Evolutionary conservation across 179 eudicot genomes (phyloP).

Genomic region (Actinidia chinensis): DNA sequence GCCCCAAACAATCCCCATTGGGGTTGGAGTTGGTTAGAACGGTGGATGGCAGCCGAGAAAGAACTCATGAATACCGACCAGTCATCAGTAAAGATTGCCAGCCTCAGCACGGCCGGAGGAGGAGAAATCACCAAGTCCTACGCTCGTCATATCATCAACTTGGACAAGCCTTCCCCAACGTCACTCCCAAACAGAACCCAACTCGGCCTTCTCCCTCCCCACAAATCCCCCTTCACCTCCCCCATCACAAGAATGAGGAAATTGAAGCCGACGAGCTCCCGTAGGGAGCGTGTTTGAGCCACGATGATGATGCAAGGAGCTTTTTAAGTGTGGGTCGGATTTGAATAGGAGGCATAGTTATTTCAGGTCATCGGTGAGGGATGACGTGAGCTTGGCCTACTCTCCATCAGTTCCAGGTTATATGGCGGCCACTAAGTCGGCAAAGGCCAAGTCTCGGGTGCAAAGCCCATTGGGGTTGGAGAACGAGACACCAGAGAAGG

Average conservation of each 20-base stretch:
- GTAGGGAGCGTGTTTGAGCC: constrained; percentile 37
- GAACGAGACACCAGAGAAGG: constrained; percentile 49
- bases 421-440: constrained; percentile 72
- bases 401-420: constrained; percentile 71
- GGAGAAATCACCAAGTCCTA: constrained; percentile 57
- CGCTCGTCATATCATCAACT: constrained; percentile 42
- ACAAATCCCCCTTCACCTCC: constrained; percentile 47
- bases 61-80: constrained; percentile 39
- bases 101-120: constrained; percentile 26
- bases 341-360: constrained; percentile 57
- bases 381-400: constrained; percentile 66
- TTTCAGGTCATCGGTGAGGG: constrained; percentile 59
- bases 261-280: constrained; percentile 53
- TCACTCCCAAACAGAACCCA: constrained; percentile 27
- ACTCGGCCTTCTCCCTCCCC: constrained; percentile 38
- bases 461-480: constrained; percentile 45
- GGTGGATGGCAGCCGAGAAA: constrained; percentile 77
- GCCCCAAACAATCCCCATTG: constrained; percentile 89
- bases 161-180: constrained; percentile 48
- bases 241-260: constrained; percentile 36
- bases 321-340: constrained; percentile 50
- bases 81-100: constrained; percentile 36
- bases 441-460: constrained; percentile 50
- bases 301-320: constrained; percentile 60
- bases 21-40: constrained; percentile 98